These are phyloP conservation scores for Hyaloscypha bicolor DNA, from an alignment of 495 filamentous ascomycete species.

Conservation along the genomic window DNA sequence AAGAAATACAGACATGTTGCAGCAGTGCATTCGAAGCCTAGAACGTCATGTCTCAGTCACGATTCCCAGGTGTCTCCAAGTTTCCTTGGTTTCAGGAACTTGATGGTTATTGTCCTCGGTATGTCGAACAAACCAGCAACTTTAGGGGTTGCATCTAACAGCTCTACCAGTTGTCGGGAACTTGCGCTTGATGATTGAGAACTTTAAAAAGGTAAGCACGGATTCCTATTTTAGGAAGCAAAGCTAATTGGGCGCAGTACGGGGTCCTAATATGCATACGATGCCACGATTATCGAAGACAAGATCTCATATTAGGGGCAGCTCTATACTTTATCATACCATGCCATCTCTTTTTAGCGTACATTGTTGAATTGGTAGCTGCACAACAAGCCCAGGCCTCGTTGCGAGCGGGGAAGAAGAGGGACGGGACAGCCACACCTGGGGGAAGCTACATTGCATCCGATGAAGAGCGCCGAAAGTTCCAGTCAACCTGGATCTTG, in stretches of 20 bases:
- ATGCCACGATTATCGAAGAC: constrained; percentile 82
- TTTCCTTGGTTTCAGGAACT: constrained; percentile 90
- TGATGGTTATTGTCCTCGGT: constrained; percentile 95
- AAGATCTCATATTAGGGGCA: constrained; percentile 75
- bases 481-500: constrained; percentile 73
- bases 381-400: constrained; percentile 71
- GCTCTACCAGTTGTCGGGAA: constrained; percentile 74
- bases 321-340: constrained; percentile 84
- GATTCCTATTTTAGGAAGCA: background rate
- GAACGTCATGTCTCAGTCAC: constrained; percentile 81
- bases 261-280: constrained; percentile 90
- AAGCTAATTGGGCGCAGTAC: constrained; percentile 59
- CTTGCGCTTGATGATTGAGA: constrained; percentile 90
- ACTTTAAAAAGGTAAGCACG: constrained; percentile 81
- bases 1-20: constrained; percentile 84
- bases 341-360: constrained; percentile 85
- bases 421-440: constrained; percentile 48
- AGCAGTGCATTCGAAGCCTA: constrained; percentile 72
- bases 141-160: constrained; percentile 33
- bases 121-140: constrained; percentile 30
- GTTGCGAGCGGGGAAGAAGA: constrained; percentile 62
- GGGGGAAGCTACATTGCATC: constrained; percentile 43
- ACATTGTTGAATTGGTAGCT: constrained; percentile 81
- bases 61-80: constrained; percentile 74
- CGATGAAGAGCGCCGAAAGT: constrained; percentile 58